phyloP scores from a whole-genome alignment of 2,329 filamentous ascomycete species.

The Coniella lustricola region DNA sequence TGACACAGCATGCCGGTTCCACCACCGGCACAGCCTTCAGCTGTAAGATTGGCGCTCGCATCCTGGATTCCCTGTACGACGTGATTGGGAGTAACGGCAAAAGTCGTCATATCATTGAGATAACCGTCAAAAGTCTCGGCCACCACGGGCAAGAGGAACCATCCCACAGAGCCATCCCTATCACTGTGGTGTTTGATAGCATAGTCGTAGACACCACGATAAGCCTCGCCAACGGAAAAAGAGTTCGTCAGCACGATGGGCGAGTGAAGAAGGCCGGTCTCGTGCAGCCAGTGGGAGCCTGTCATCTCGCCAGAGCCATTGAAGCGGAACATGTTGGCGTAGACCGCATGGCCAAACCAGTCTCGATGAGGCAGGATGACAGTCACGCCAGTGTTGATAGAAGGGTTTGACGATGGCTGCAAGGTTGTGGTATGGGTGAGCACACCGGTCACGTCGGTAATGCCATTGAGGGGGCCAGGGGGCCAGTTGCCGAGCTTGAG shows the following conservation, averaged over 20 bases:
- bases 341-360: conserved; percentile 38
- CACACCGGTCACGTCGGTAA: conserved; percentile 45
- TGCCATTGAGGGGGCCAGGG: conserved; percentile 39
- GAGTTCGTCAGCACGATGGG: conserved; percentile 56
- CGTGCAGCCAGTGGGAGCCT: conserved; percentile 53
- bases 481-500: conserved; percentile 37
- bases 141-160: conserved; percentile 51
- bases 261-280: conserved; percentile 51
- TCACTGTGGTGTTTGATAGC: conserved; percentile 38
- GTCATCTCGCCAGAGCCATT: conserved; percentile 60
- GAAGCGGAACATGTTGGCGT: conserved; percentile 51
- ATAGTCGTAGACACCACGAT: conserved; percentile 53
- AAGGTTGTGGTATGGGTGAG: conserved; percentile 40
- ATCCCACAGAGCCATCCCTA: conserved; percentile 37
- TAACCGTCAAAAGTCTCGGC: conserved; percentile 58
- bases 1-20: conserved; percentile 64
- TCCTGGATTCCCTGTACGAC: conserved; percentile 46
- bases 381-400: conserved; percentile 43
- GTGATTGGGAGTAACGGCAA: conserved; percentile 47
- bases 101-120: conserved; percentile 49
- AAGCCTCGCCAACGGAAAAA: conserved; percentile 49
- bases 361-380: conserved; percentile 38
- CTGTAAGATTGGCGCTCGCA: conserved; percentile 43
- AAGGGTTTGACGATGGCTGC: conserved; percentile 17
- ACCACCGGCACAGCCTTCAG: conserved; percentile 57